Percentiles rank a stretch among this genome's conserved stretches.
These are phyloP conservation scores for Aspergillus ochraceoroseus DNA, from an alignment of 2,329 filamentous ascomycete genomes.

Conservation along the genomic window DNA sequence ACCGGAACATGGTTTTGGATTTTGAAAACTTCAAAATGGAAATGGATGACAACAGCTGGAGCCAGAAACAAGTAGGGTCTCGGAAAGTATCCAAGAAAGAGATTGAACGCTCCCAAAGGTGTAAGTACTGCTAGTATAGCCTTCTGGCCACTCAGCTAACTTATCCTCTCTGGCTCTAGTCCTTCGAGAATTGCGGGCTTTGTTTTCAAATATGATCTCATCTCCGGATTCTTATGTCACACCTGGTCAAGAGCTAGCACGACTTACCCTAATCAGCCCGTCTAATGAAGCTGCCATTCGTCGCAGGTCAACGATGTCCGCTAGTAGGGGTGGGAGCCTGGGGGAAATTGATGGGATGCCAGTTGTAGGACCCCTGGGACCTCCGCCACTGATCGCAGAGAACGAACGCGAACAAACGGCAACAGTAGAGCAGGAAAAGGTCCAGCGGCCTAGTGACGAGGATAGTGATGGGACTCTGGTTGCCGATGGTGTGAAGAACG, in stretches of 20 bases:
- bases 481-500: conserved; percentile 24
- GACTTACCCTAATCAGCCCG: conserved; percentile 66
- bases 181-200: conserved; percentile 62
- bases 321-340: conserved; percentile 27
- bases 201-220: conserved; percentile 67
- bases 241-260: conserved; percentile 72
- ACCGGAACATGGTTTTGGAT: conserved; percentile 74
- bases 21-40: conserved; percentile 68
- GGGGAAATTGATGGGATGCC: conserved; percentile 45
- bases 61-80: conserved; percentile 69
- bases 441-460: conserved; percentile 29
- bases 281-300: conserved; percentile 52
- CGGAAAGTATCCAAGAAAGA: conserved; percentile 58
- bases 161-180: conserved; percentile 48
- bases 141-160: background rate
- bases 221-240: conserved; percentile 59
- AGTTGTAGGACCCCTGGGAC: conserved; percentile 45
- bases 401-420: conserved; percentile 20
- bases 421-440: conserved; percentile 15
- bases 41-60: conserved; percentile 58
- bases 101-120: conserved; percentile 62
- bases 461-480: conserved; percentile 39
- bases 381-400: conserved; percentile 27
- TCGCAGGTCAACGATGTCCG: conserved; percentile 44
- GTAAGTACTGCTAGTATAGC: conserved; percentile 49